These are phyloP conservation scores for Exsudoporus frostii DNA, from an alignment of 768 basidiomycete species.

Conservation along the genomic window DNA sequence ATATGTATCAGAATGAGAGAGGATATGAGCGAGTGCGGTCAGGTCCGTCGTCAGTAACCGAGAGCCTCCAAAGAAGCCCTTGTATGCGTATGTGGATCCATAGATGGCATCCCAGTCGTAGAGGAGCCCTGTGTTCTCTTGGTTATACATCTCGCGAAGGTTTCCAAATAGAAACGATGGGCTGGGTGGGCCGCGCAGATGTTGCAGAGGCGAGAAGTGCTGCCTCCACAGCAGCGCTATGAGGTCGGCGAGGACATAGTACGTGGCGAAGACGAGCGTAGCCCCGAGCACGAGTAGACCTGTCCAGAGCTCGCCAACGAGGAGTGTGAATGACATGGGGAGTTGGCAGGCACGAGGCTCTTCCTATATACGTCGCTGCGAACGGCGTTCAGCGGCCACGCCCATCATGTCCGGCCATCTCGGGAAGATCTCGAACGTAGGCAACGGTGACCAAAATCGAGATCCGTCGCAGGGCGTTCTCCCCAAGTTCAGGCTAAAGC, in stretches of 20 bases:
- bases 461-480: background rate
- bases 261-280: constrained; percentile 16
- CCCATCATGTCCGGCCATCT: background rate
- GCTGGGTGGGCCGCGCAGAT: constrained; percentile 44
- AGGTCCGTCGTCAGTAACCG: constrained; percentile 61
- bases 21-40: constrained; percentile 53
- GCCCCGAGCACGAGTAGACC: background rate
- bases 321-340: constrained; percentile 1
- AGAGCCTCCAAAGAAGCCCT: constrained; percentile 48
- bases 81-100: constrained; percentile 51
- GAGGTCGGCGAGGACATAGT: constrained; percentile 35
- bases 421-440: background rate
- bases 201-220: constrained; percentile 44
- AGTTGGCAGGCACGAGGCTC: background rate
- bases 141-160: constrained; percentile 51
- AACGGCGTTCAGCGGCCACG: background rate
- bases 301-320: background rate
- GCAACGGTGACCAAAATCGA: background rate
- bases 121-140: constrained; percentile 54
- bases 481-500: background rate
- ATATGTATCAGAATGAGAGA: constrained; percentile 53
- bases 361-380: background rate
- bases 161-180: constrained; percentile 51
- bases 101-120: constrained; percentile 43
- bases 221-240: constrained; percentile 44